These are phyloP conservation scores for Erythrobasidium hasegawianum DNA, from an alignment of 1,284 basidiomycete species.

Conservation along the genomic window DNA sequence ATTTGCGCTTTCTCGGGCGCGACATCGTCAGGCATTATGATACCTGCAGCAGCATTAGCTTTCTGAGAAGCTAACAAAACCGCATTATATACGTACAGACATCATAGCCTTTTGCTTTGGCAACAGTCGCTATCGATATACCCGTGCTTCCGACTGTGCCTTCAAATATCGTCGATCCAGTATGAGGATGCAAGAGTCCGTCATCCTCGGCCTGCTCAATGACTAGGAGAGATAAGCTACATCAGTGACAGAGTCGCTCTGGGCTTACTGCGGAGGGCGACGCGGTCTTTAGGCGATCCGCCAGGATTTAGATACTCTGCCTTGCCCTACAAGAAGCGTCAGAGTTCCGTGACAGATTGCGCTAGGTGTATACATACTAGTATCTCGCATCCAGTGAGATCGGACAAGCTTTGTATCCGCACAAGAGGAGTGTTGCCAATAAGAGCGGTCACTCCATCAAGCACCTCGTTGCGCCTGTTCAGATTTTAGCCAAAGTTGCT, in stretches of 20 bases:
- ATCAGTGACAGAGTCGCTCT: neutral
- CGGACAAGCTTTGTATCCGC: conserved; percentile 83
- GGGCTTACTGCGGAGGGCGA: conserved; percentile 75
- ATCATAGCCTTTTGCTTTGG: conserved; percentile 63
- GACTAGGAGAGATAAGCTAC: conserved; percentile 56
- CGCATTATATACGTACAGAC: conserved; percentile 55
- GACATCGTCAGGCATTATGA: conserved; percentile 91
- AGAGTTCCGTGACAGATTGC: no score
- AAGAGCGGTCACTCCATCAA: conserved; percentile 50
- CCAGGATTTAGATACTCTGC: conserved; percentile 96
- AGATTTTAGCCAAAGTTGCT: neutral
- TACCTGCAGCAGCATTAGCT: conserved; percentile 54
- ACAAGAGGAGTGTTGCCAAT: conserved; percentile 94
- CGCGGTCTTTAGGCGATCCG: conserved; percentile 95
- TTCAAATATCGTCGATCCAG: conserved; percentile 91
- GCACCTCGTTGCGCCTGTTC: conserved; percentile 50
- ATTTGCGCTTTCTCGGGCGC: conserved; percentile 86
- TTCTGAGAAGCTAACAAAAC: conserved; percentile 39
- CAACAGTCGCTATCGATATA: conserved; percentile 90
- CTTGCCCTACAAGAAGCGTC: conserved; percentile 61
- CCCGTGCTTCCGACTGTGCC: conserved; percentile 97
- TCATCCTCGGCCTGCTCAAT: conserved; percentile 85
- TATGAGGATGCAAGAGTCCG: conserved; percentile 77
- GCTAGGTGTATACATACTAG: conserved; percentile 52
- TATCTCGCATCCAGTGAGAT: conserved; percentile 88